Conservation (phyloP, 257 asterid genomes). For the Nyctanthes arbortristis region DNA sequence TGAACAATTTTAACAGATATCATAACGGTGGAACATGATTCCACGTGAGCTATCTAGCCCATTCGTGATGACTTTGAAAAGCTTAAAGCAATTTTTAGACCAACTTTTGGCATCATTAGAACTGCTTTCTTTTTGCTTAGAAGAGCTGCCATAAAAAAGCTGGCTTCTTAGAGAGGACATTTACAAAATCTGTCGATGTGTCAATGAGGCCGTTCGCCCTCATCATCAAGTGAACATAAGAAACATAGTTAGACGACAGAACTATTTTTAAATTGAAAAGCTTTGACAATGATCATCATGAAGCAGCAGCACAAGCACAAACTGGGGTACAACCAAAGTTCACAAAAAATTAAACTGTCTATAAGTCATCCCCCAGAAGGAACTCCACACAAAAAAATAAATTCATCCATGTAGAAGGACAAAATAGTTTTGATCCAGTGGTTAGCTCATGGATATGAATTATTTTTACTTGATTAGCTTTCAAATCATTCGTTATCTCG, state of each 20-base stretch:
- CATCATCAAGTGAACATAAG: neutral
- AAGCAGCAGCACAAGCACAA: neutral
- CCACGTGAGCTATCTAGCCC: neutral
- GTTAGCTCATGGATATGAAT: neutral
- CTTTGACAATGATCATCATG: neutral
- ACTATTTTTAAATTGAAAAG: neutral
- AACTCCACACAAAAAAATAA: neutral
- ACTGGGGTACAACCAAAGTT: neutral
- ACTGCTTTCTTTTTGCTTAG: too few species aligned
- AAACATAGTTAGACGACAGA: neutral
- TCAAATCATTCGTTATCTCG: neutral
- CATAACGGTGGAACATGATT: neutral
- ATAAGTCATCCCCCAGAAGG: neutral
- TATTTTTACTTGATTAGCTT: neutral
- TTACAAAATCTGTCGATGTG: too few species aligned
- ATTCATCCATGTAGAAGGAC: neutral
- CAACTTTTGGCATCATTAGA: too few species aligned
- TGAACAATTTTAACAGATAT: neutral
- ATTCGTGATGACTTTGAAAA: too few species aligned
- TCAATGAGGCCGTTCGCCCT: too few species aligned
- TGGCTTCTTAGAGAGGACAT: too few species aligned
- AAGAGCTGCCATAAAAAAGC: too few species aligned
- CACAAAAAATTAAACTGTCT: neutral
- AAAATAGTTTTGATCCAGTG: neutral
- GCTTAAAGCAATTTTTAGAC: too few species aligned